Percentiles rank a stretch among this genome's conserved stretches.
Conservation (phyloP, 148 eudicot genomes). For the Amaranthus hypochondriacus region DNA sequence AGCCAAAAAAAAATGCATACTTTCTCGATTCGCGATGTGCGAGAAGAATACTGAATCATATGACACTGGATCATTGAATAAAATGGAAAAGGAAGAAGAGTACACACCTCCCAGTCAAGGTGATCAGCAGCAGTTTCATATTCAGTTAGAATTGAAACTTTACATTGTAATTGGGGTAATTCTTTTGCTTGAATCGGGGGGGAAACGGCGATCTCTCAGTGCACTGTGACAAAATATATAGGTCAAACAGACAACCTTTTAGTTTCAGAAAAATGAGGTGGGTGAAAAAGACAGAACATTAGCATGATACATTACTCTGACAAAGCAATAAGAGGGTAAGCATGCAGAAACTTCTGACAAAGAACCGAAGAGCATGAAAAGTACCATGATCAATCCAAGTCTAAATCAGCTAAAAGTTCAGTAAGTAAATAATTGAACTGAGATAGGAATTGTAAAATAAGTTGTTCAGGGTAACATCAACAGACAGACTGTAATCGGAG, state of each 20-base stretch:
- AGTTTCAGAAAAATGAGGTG: slow-evolving; percentile 14
- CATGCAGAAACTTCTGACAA: background rate
- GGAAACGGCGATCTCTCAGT: slow-evolving; percentile 82
- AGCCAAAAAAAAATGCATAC: too few relatives aligned
- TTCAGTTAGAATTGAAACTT: slow-evolving; percentile 81
- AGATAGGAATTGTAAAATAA: too few relatives aligned
- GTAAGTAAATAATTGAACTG: too few relatives aligned
- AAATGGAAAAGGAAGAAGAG: slow-evolving; percentile 12
- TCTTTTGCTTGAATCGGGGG: slow-evolving; percentile 90
- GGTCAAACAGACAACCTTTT: slow-evolving; percentile 15
- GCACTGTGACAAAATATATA: slow-evolving; percentile 57
- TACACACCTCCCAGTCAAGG: slow-evolving; percentile 98
- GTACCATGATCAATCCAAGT: background rate
- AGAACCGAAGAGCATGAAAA: background rate
- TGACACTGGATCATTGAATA: background rate
- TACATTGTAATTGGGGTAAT: slow-evolving; percentile 87
- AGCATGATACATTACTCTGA: background rate
- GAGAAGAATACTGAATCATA: background rate
- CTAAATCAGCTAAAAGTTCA: too few relatives aligned
- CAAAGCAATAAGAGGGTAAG: background rate
- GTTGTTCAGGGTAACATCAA: too few relatives aligned
- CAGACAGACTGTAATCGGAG: too few relatives aligned
- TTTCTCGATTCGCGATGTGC: too few relatives aligned
- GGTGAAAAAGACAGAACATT: background rate
- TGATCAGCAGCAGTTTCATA: slow-evolving; percentile 65